These are phyloP conservation scores for Trypethelium eluteriae DNA, from an alignment of 495 filamentous ascomycete genomes.

Conservation along the genomic window DNA sequence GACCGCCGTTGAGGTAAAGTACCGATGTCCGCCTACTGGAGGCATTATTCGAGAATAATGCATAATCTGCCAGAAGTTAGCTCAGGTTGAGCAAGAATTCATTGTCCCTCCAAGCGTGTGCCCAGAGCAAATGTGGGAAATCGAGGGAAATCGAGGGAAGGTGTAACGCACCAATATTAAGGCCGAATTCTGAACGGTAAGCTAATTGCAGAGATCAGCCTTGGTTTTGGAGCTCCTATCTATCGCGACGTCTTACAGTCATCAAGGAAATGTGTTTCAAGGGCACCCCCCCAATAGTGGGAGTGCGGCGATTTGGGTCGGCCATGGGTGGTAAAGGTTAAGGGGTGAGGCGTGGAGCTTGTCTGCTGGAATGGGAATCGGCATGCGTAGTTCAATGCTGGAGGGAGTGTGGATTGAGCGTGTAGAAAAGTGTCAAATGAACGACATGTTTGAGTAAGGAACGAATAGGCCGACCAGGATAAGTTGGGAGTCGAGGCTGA, in stretches of 20 bases:
- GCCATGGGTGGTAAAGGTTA: not conserved
- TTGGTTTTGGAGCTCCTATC: not conserved
- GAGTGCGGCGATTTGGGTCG: conserved; percentile 5
- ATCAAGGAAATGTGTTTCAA: conserved; percentile 73
- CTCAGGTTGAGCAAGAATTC: conserved; percentile 5
- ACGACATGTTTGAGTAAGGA: conserved; percentile 2
- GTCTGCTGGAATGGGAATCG: not conserved
- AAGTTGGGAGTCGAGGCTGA: conserved; percentile 10
- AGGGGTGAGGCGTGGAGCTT: not conserved
- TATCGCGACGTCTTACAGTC: conserved; percentile 48
- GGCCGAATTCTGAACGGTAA: conserved; percentile 72
- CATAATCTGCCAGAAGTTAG: conserved; percentile 52
- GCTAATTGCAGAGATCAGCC: conserved; percentile 37
- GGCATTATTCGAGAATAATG: conserved; percentile 95
- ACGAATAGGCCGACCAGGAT: not conserved
- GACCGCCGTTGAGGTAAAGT: conserved; percentile 88
- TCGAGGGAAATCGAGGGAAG: too few relatives aligned
- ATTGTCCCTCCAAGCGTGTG: not conserved
- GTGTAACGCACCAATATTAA: conserved; percentile 56
- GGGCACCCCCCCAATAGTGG: conserved; percentile 46
- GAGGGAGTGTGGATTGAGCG: not conserved
- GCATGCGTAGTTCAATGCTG: not conserved
- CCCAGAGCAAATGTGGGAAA: too few relatives aligned
- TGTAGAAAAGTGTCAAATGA: not conserved
- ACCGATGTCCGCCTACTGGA: conserved; percentile 68